Base-by-base conservation (phyloP, 148 eudicot species). In the Amaranthus palmeri region DNA sequence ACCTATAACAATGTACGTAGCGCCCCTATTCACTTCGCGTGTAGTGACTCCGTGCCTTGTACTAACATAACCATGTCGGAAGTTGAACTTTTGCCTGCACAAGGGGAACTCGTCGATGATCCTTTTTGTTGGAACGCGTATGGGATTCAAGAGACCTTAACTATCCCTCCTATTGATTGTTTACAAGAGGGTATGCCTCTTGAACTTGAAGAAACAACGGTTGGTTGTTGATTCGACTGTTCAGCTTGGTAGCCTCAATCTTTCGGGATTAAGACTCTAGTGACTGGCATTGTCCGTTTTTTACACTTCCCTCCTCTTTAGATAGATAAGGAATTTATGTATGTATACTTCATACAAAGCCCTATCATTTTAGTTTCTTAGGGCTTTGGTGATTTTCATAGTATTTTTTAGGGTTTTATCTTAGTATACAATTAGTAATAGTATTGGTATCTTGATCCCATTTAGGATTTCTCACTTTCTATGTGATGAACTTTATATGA, bases 51-150 rank as follows among this genome's bases (percentile, higher is more conserved):
- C 0, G 80, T 91, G n/a, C 85, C 98, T 7, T 95, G 98, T 78
- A 91, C 98, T 3, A 95, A 95, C 74, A 89, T 91, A 41, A 95
- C 97, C 6, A 89, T 91, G 98, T 91, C 98, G 0, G 97, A 95
- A 44, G 98, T 95, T 0, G 97, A 95, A 80, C 83, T 95, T 4
- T 75, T 95, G 6, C 98, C 98, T 0, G 72, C 84, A 25, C 80
- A 87, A 74, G 98, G 98, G 18, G 87, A 84, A 61, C 70, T 89
- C 54, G 93, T 91, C 14, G 98, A 91, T 67, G 88, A 95, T 50
- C 98, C 98, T 3, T 91, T 91, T 60, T 95, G 98, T 64, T 95
- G 98, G 98, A 95, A 95, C 61, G 86, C 98, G 0, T 95, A 95
- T 48, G 98, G 98, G 25, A 74, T 76, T 9, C 98, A 89, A 58